phyloP scores from a whole-genome alignment of 2,329 filamentous ascomycete species.

The Aspergillus fumigatus region DNA sequence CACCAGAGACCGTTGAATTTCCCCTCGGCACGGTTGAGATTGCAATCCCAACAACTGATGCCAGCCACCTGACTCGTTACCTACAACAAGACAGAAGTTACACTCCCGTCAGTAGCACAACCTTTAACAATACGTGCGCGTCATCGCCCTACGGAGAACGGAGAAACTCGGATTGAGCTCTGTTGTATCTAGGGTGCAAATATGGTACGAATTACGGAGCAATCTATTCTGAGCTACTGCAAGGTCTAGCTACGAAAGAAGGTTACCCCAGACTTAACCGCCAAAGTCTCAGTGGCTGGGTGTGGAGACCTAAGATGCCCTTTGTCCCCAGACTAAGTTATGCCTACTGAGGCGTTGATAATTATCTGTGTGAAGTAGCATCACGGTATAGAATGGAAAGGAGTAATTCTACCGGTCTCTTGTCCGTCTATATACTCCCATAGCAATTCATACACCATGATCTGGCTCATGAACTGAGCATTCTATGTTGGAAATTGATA shows the following conservation, averaged over 20 bases:
- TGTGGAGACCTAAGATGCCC: background rate
- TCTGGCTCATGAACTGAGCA: too few species aligned
- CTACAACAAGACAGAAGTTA: background rate
- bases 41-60: background rate
- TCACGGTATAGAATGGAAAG: background rate
- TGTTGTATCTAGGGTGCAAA: background rate
- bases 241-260: background rate
- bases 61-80: background rate
- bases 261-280: background rate
- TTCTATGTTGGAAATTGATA: background rate
- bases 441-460: too few species aligned
- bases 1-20: background rate
- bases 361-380: background rate
- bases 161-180: background rate
- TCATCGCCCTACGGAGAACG: background rate
- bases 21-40: background rate
- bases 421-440: too few species aligned
- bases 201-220: background rate
- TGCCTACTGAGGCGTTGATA: background rate
- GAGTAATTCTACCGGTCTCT: too few species aligned
- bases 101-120: background rate
- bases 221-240: background rate
- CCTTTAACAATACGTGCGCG: background rate
- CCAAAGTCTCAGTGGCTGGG: background rate
- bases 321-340: background rate